Evolutionary conservation across 2,329 filamentous ascomycete species (phyloP).

Genomic region (Bipolaris sorokiniana): DNA sequence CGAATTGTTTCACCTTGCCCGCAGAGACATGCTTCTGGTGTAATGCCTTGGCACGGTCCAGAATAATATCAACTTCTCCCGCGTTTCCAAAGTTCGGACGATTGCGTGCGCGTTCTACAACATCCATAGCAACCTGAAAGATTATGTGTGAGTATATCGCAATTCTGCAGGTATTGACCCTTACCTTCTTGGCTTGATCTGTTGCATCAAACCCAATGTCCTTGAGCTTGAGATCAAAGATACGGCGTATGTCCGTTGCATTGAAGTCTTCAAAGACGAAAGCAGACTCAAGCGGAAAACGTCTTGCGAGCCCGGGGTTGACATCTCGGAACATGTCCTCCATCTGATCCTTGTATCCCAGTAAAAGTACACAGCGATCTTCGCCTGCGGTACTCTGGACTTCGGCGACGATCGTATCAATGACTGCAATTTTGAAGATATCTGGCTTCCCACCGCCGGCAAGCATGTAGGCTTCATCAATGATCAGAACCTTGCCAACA

Average conservation of each 20-base stretch:
- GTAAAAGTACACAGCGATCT: constrained; percentile 72
- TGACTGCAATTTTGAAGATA: constrained; percentile 66
- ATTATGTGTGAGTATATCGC: not conserved
- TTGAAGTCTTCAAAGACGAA: constrained; percentile 74
- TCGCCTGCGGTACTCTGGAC: constrained; percentile 73
- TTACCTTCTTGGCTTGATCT: constrained; percentile 53
- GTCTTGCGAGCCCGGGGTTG: constrained; percentile 71
- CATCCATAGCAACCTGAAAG: constrained; percentile 57
- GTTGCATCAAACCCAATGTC: constrained; percentile 61
- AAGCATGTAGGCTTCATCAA: constrained; percentile 79
- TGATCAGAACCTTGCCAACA: constrained; percentile 75
- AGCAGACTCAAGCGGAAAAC: constrained; percentile 68
- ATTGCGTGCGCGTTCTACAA: constrained; percentile 67
- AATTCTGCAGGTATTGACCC: rapidly evolving
- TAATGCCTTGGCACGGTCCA: constrained; percentile 62
- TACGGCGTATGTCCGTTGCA: constrained; percentile 62
- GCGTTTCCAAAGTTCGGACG: constrained; percentile 74
- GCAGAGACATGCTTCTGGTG: constrained; percentile 55
- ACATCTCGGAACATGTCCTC: constrained; percentile 74
- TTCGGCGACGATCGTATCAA: constrained; percentile 77
- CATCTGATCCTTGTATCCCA: constrained; percentile 75
- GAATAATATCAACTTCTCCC: constrained; percentile 73
- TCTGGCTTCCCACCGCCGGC: constrained; percentile 53
- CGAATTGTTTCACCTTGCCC: constrained; percentile 31
- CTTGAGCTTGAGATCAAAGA: constrained; percentile 69